Percentiles rank a stretch among this genome's conserved stretches.
Conservation (phyloP, 768 basidiomycete species). For the Rhodotorula babjevae region DNA sequence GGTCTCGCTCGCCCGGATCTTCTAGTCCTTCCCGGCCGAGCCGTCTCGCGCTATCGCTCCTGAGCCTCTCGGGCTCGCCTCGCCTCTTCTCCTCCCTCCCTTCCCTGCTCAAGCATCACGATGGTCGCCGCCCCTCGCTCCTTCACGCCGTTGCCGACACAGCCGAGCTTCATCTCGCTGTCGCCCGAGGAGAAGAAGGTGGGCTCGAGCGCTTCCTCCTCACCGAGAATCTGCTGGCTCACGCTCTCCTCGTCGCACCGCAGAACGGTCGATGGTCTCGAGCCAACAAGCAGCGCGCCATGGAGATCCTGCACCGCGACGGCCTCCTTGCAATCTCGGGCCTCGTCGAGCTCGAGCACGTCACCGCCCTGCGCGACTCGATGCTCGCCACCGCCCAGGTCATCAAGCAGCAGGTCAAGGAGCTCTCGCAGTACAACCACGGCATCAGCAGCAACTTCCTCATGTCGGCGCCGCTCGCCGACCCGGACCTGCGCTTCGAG, state of each 20-base stretch:
- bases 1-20: neutral
- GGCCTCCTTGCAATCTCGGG: neutral
- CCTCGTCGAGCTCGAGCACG: neutral
- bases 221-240: too few species aligned
- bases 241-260: neutral
- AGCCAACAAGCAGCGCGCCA: neutral
- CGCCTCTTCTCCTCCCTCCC: too few species aligned
- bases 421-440: neutral
- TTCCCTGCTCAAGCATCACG: too few species aligned
- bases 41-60: neutral
- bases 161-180: neutral
- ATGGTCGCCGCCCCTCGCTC: too few species aligned
- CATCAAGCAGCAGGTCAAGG: neutral
- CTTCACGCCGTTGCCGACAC: neutral
- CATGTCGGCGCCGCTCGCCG: conserved; percentile 3
- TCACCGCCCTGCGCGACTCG: neutral
- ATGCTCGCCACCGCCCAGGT: neutral
- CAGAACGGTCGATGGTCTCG: conserved; percentile 9
- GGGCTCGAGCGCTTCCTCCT: too few species aligned
- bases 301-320: neutral
- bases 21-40: neutral
- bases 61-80: too few species aligned
- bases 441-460: conserved; percentile 10
- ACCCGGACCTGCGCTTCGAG: neutral
- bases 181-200: neutral